phyloP scores from a whole-genome alignment of 208 protist genomes.

The Leptomonas pyrrhocoris region DNA sequence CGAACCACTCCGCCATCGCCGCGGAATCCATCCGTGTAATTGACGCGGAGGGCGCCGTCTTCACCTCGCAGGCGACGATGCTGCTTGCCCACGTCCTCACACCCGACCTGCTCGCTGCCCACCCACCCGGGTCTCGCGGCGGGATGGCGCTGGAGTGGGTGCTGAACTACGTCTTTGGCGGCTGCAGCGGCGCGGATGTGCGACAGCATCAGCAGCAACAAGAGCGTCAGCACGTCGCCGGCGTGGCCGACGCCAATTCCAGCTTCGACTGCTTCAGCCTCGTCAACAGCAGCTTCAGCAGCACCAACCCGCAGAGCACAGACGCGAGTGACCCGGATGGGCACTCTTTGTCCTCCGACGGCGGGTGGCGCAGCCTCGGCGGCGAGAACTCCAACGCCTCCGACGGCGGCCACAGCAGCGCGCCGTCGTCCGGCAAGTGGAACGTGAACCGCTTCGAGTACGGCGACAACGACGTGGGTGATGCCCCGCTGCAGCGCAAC shows the following conservation, averaged over 20 bases:
- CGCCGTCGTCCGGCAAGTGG: constrained; percentile 14
- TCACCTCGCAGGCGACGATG: constrained; percentile 60
- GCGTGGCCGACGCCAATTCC: constrained; percentile 8
- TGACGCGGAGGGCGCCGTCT: constrained; percentile 41
- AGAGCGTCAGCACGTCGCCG: constrained; percentile 17
- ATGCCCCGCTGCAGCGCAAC: constrained; percentile 1
- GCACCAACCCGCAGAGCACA: constrained; percentile 20
- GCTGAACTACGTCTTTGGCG: constrained; percentile 55
- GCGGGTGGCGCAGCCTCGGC: constrained; percentile 14
- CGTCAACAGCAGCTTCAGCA: constrained; percentile 28
- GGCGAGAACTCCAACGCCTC: constrained; percentile 4
- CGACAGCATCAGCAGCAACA: constrained; percentile 36
- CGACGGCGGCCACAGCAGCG: constrained; percentile 23
- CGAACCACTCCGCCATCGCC: constrained; percentile 45
- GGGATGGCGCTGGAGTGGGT: constrained; percentile 50
- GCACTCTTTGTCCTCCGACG: constrained; percentile 20
- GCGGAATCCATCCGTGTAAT: constrained; percentile 45
- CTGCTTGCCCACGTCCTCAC: constrained; percentile 57
- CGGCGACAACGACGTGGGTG: constrained; percentile 12
- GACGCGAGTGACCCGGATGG: constrained; percentile 18
- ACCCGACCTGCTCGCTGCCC: constrained; percentile 48
- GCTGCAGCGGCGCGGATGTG: constrained; percentile 40
- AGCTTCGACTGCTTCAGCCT: constrained; percentile 35
- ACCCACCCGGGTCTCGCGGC: constrained; percentile 46
- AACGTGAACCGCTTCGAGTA: constrained; percentile 19